Evolutionary conservation across 2,329 filamentous ascomycete genomes (phyloP).

Genomic region (Monilinia fructigena): DNA sequence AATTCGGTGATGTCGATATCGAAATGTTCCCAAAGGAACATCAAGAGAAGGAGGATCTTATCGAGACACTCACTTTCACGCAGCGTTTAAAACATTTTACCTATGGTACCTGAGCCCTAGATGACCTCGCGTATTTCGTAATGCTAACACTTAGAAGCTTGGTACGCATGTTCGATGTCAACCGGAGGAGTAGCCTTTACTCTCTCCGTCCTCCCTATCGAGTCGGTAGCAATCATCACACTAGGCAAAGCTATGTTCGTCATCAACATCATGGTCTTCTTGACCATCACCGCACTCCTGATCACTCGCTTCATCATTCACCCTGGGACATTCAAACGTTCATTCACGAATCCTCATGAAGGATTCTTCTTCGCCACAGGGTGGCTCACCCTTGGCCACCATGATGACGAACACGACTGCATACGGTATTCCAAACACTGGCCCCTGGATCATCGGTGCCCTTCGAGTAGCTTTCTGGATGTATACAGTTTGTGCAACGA

Average conservation of each 20-base stretch:
- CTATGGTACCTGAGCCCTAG: conserved; percentile 12
- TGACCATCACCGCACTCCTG: conserved; percentile 54
- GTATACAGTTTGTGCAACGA: conserved; percentile 60
- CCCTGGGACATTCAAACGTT: conserved; percentile 52
- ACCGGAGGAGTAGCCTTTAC: conserved; percentile 69
- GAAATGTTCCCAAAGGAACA: not conserved
- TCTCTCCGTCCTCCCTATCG: conserved; percentile 56
- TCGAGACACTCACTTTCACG: conserved; percentile 9
- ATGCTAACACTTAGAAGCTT: conserved; percentile 41
- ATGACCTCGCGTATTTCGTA: conserved; percentile 30
- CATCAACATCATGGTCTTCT: conserved; percentile 65
- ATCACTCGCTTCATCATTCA: conserved; percentile 60
- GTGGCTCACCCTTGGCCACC: conserved; percentile 66
- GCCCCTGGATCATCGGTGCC: conserved; percentile 54
- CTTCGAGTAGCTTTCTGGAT: conserved; percentile 68
- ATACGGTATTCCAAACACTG: conserved; percentile 60
- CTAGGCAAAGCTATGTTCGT: conserved; percentile 70
- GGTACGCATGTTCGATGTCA: conserved; percentile 75
- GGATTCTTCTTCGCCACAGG: conserved; percentile 72
- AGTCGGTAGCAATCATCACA: conserved; percentile 55
- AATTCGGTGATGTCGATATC: not conserved
- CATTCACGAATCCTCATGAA: conserved; percentile 64
- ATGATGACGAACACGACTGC: conserved; percentile 65
- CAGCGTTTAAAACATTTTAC: conserved; percentile 24
- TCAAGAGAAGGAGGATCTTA: conserved; percentile 10